Evolutionary conservation across 176 grass and related monocot species (phyloP), one percentile per base, ranked within the genome.

Genomic region (Stipa capillata): DNA sequence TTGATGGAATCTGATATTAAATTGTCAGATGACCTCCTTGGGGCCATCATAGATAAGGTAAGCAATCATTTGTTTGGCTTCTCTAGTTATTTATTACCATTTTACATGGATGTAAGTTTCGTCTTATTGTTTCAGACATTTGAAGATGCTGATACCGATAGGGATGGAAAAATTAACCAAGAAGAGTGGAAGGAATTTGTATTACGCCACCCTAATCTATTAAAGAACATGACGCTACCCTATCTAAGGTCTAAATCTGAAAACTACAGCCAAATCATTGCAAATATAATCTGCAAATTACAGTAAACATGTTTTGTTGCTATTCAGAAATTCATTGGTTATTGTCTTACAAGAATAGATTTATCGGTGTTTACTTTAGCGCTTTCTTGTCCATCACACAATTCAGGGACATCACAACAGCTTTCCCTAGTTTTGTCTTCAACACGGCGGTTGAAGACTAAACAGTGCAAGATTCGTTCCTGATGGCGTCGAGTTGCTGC

Each of bases 181-280:
- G 82, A 94, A 66, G 91, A 97, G 34, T 97, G 94, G 94, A 94
- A 91, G 47, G 79, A 94, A 36, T 97, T 94, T 45, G 94, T 84
- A 20, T 37, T 88, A 42, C 73, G 65, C 11, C 86, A 83, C 55
- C 94, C 91, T 21, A 83, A 85, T 78, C 79, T 97, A 32, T 79
- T 97, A 36, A 97, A 91, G 82, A 94, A 97, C 72, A 97, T 97
- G 91, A 97, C 91, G 6, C 80, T 97, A 25, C 91, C 89, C 27
- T 89, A 97, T 58, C 88, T 97, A 44, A 85, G 79, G 93, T 93
- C 79, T 39, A 61, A 20, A 47, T 28, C 64, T 84, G 33, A 29
- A 41, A 41, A 17, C 14, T 10, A 40, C 47, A 42, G 1, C 23
- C 10, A 8, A 4, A 77, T 16, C 24, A 28, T 33, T 86, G 61